Evolutionary conservation across 805 yeast species (phyloP).

Genomic region (Teunomyces panamensis): DNA sequence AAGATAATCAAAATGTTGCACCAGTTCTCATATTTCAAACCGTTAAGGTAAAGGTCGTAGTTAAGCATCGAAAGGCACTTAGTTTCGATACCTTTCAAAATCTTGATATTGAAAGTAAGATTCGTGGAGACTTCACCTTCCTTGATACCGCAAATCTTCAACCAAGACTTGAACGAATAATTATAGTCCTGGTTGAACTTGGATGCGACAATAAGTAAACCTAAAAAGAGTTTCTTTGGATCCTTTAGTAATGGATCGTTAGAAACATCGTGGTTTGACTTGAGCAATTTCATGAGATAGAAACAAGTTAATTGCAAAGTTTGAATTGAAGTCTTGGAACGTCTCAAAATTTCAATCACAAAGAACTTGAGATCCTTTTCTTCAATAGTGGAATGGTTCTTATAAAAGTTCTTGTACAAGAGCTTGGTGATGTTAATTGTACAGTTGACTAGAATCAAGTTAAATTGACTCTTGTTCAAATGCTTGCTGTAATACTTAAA

Average conservation of each 20-base stretch:
- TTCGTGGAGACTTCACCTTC: slow-evolving; percentile 14
- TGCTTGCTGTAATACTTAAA: slow-evolving; percentile 38
- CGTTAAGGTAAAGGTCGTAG: slow-evolving; percentile 56
- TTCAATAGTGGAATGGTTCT: slow-evolving; percentile 5
- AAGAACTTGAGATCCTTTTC: slow-evolving; percentile 23
- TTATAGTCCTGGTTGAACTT: slow-evolving; percentile 74
- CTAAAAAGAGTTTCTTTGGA: slow-evolving; percentile 66
- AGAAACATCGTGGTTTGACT: slow-evolving; percentile 10
- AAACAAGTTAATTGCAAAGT: slow-evolving; percentile 65
- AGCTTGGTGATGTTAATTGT: slow-evolving; percentile 34
- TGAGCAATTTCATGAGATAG: slow-evolving; percentile 53
- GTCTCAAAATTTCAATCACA: slow-evolving; percentile 40
- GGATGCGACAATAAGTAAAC: slow-evolving; percentile 66
- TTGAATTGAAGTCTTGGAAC: slow-evolving; percentile 59
- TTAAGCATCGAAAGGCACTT: slow-evolving; percentile 51
- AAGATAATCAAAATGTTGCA: slow-evolving; percentile 41
- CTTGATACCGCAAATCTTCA: slow-evolving; percentile 61
- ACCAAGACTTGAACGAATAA: slow-evolving; percentile 69
- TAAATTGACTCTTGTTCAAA: slow-evolving; percentile 40
- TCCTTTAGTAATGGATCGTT: slow-evolving; percentile 28
- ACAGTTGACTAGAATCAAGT: slow-evolving; percentile 36
- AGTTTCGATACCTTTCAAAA: slow-evolving; percentile 52
- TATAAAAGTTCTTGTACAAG: slow-evolving; percentile 17
- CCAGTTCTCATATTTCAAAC: slow-evolving; percentile 46
- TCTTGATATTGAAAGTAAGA: slow-evolving; percentile 39